Conservation (phyloP, 2,329 filamentous ascomycete species). For the Macrophomina phaseolina region DNA sequence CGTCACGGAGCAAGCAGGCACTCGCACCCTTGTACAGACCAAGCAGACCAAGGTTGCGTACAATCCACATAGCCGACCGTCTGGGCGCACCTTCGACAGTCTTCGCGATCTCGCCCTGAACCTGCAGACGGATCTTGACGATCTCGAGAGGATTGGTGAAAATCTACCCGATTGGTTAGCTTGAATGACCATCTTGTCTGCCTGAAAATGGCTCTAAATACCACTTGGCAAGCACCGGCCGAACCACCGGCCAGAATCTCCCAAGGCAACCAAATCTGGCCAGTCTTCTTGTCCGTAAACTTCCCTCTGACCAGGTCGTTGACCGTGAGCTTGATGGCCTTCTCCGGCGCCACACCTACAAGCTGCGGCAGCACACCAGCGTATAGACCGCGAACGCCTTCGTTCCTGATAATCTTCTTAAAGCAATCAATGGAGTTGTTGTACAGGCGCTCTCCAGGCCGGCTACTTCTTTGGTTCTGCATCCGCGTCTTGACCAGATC, state of each 20-base stretch:
- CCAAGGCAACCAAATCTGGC: conserved; percentile 70
- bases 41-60: conserved; percentile 89
- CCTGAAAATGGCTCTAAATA: conserved; percentile 57
- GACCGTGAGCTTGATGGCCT: conserved; percentile 98
- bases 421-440: conserved; percentile 98
- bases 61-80: conserved; percentile 96
- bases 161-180: conserved; percentile 59
- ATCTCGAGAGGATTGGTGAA: conserved; percentile 99
- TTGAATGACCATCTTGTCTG: conserved; percentile 22
- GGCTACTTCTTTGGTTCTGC: conserved; percentile 89
- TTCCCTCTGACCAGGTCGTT: conserved; percentile 87
- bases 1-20: conserved; percentile 89
- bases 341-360: conserved; percentile 97
- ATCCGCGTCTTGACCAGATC: conserved; percentile 98
- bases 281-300: conserved; percentile 75
- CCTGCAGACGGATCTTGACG: conserved; percentile 97
- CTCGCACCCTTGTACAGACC: conserved; percentile 97
- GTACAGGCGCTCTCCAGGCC: conserved; percentile 86
- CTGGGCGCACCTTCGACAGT: conserved; percentile 79
- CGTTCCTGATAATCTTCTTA: conserved; percentile 89
- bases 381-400: conserved; percentile 88
- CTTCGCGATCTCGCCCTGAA: conserved; percentile 95
- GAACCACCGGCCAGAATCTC: conserved; percentile 88
- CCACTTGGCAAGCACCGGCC: conserved; percentile 94
- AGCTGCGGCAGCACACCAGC: conserved; percentile 94